Evolutionary conservation across 345 rosid species (phyloP).

Genomic region (Aethionema arabicum): DNA sequence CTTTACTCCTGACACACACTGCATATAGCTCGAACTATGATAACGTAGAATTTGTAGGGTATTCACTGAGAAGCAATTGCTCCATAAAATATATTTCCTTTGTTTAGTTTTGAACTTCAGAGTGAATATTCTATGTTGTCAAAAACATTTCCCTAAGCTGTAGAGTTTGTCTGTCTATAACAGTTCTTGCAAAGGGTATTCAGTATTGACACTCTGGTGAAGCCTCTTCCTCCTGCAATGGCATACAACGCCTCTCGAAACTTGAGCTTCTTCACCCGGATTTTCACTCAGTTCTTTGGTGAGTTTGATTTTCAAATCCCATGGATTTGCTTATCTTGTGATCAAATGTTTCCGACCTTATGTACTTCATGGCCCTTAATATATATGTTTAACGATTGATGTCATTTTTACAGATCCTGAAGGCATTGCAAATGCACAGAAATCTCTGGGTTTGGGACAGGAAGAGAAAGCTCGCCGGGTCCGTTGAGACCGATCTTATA

Average conservation of each 20-base stretch:
- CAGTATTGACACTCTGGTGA: slow-evolving; percentile 86
- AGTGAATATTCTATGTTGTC: neutral
- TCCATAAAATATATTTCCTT: neutral
- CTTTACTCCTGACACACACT: neutral
- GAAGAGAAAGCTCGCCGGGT: slow-evolving; percentile 86
- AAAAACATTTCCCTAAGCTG: neutral
- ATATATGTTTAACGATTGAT: slow-evolving; percentile 9
- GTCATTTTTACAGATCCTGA: slow-evolving; percentile 64
- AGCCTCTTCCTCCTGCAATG: slow-evolving; percentile 95
- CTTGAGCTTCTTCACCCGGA: slow-evolving; percentile 92
- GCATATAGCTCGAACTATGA: neutral
- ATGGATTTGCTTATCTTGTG: neutral
- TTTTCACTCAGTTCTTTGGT: slow-evolving; percentile 99
- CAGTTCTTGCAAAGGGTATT: slow-evolving; percentile 93
- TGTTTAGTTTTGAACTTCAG: neutral
- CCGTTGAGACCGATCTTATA: slow-evolving; percentile 38
- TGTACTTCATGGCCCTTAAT: neutral
- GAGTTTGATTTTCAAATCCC: slow-evolving; percentile 28
- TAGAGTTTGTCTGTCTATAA: slow-evolving; percentile 7
- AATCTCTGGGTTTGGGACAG: slow-evolving; percentile 89
- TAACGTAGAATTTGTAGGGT: slow-evolving; percentile 1
- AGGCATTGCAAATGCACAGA: slow-evolving; percentile 93
- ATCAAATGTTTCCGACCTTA: neutral
- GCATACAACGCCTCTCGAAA: slow-evolving; percentile 86
- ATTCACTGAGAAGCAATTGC: neutral